Evolutionary conservation across 2,329 filamentous ascomycete species (phyloP).

Genomic region (Penicillium sp.): DNA sequence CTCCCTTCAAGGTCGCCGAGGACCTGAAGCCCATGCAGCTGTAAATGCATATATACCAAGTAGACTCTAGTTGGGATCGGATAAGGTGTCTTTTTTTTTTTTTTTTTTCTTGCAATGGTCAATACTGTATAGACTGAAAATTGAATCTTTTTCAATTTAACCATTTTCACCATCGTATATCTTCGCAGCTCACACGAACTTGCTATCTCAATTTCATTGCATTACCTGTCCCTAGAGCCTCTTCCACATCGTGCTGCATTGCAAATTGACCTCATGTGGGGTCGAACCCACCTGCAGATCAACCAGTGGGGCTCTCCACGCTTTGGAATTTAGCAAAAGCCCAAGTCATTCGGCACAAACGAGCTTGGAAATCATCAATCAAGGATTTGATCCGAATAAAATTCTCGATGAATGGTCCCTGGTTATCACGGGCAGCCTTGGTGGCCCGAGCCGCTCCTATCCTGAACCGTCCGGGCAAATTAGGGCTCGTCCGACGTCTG

Average conservation of each 20-base stretch:
- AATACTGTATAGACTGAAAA: conserved; percentile 11
- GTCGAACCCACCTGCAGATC: conserved; percentile 11
- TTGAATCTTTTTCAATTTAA: conserved; percentile 1
- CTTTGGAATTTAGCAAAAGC: background rate
- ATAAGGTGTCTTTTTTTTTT: conserved; percentile 11
- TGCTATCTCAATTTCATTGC: background rate
- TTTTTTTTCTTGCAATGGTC: background rate
- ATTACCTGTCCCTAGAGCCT: background rate
- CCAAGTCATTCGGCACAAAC: background rate
- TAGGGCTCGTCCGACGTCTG: background rate
- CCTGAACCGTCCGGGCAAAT: background rate
- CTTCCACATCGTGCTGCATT: background rate
- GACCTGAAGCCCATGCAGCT: conserved; percentile 53
- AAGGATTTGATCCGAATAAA: background rate
- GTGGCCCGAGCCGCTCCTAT: background rate
- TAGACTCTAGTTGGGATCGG: conserved; percentile 11
- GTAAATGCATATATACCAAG: conserved; percentile 12
- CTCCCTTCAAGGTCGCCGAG: conserved; percentile 63
- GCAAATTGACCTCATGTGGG: conserved; percentile 8
- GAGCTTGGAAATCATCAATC: background rate
- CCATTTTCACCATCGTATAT: background rate
- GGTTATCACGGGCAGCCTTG: background rate
- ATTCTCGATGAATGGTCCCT: background rate
- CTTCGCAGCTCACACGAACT: background rate
- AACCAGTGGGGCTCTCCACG: conserved; percentile 9